Evolutionary conservation across 2,329 filamentous ascomycete genomes (phyloP), one percentile per base, ranked within the genome.

Genomic region (Fusarium sp.): DNA sequence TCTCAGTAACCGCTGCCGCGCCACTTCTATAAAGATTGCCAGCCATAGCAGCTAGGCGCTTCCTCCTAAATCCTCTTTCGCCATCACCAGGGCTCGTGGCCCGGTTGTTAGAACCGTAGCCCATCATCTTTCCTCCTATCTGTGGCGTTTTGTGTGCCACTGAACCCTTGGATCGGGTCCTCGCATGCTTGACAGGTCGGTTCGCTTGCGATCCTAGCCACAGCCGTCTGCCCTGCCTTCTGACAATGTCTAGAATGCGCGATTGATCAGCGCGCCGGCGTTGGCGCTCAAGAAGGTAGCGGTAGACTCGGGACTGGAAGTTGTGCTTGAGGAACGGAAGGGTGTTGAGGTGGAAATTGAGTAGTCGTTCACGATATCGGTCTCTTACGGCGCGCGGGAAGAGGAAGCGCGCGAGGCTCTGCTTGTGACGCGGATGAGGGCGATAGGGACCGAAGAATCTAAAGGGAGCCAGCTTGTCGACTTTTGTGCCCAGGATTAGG

Each of bases 221-320:
- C 74, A 87, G 74, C 74, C 84, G 78, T 71, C 83, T 79, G 72
- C 81, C 79, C 67, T 82, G 80, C 59, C 79, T 75, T 40, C 76
- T 75, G 67, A 82, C 76, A 26, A 80, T 70, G 70, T 86, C 83
- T 64, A 85, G 73, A 64, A 85, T 76, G 49, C 82, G 80, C 67
- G 79, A 82, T 76, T 83, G 81, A 69, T 85, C 82, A 70, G 80
- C 79, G 64, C 85, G 84, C 71, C 82, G 85, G 47, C 81, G 83
- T 79, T 93, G 90, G 51, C 88, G 87, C 71, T 85, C 84, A 66
- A 94, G 82, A 58, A 97, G 84, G 67, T 91, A 92, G 45, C 86
- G 86, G 77, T 96, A 97, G 69, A 97, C 89, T 57, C 89, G 88
- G 38, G 90, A 90, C 80, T 97, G 94, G 10, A 93, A 81, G 54